Evolutionary conservation across 2,329 filamentous ascomycete genomes (phyloP).

Genomic region (Hypoxylon rubiginosum): DNA sequence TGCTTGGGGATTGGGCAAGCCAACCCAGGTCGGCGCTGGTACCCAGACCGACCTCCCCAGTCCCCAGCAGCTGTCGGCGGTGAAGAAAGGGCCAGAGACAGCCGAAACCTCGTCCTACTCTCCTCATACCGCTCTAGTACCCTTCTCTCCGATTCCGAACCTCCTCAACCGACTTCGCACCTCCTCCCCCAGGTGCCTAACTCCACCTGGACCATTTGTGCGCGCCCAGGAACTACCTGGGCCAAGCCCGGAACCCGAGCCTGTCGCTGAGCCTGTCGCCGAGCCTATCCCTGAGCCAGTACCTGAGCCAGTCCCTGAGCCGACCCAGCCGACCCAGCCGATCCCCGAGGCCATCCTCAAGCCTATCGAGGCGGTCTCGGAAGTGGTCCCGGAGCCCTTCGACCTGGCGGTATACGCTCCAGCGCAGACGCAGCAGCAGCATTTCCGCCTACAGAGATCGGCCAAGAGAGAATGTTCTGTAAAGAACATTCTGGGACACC

Average conservation of each 20-base stretch:
- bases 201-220: not conserved
- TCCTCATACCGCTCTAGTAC: not conserved
- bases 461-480: no score
- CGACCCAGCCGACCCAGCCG: no score
- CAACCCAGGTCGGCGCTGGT: conserved; percentile 2
- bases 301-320: no score
- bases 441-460: no score
- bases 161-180: not conserved
- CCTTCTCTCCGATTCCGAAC: not conserved
- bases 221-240: not conserved
- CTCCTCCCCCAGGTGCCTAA: not conserved
- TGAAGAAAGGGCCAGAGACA: not conserved
- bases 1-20: not conserved
- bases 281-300: not conserved
- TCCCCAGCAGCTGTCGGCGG: not conserved
- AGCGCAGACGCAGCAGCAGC: no score
- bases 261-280: not conserved
- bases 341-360: no score
- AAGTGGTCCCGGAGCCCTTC: no score
- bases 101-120: not conserved
- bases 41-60: conserved; percentile 11
- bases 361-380: no score
- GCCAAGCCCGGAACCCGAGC: not conserved
- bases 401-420: no score
- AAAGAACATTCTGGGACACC: no score